Conservation (phyloP, 768 basidiomycete genomes). For the Lactarius trivialis region DNA sequence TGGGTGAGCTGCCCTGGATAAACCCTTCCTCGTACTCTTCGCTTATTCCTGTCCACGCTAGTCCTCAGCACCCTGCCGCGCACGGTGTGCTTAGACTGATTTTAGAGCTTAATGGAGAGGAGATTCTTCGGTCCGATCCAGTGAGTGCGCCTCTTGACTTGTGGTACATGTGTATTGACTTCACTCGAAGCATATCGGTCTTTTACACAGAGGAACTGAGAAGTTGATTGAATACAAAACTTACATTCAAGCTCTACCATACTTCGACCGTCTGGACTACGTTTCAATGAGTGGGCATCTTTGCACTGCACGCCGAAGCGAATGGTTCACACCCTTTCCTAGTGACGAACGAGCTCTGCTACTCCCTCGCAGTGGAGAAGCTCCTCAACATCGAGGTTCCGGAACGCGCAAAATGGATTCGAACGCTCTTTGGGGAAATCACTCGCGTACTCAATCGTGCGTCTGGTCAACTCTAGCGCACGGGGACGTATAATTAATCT, state of each 20-base stretch:
- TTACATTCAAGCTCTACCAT: constrained; percentile 94
- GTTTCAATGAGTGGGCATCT: constrained; percentile 92
- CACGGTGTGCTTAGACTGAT: constrained; percentile 98
- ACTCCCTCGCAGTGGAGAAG: constrained; percentile 96
- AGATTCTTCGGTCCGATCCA: constrained; percentile 81
- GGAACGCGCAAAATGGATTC: constrained; percentile 96
- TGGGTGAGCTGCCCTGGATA: constrained; percentile 43
- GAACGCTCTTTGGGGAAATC: constrained; percentile 94
- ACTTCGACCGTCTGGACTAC: constrained; percentile 98
- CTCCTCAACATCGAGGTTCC: constrained; percentile 95
- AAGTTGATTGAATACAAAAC: constrained; percentile 99
- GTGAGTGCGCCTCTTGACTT: constrained; percentile 31
- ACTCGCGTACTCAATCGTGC: constrained; percentile 90
- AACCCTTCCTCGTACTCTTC: not conserved
- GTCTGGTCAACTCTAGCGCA: constrained; percentile 27
- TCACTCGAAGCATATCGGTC: constrained; percentile 71
- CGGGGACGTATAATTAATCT: not conserved
- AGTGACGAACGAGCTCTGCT: constrained; percentile 99
- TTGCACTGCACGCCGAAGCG: not conserved
- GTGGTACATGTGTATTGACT: constrained; percentile 5
- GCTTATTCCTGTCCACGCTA: constrained; percentile 27
- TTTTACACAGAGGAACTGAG: constrained; percentile 96
- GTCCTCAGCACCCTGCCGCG: constrained; percentile 97
- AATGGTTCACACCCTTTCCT: not conserved
- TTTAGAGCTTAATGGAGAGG: constrained; percentile 95